Evolutionary conservation across 352 stramenopile genomes (phyloP).

Genomic region (Peronospora destructor): DNA sequence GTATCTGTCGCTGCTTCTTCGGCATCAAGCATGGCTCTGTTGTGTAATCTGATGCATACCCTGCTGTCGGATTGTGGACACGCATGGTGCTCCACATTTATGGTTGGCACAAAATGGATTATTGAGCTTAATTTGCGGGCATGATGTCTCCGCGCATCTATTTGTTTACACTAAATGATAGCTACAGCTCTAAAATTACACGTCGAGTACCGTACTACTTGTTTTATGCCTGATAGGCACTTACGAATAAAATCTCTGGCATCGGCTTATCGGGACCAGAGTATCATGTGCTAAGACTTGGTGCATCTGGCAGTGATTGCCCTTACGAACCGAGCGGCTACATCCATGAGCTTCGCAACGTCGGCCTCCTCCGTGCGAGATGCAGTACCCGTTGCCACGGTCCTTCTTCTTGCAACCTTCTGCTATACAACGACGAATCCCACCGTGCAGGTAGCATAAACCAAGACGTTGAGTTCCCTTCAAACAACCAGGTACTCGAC

Average conservation of each 20-base stretch:
- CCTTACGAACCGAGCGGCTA: constrained; percentile 60
- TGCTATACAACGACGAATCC: constrained; percentile 62
- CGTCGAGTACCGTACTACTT: too few species aligned
- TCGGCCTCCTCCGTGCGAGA: constrained; percentile 67
- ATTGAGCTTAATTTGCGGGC: too few species aligned
- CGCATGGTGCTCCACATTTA: too few species aligned
- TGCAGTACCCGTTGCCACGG: constrained; percentile 75
- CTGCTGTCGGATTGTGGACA: too few species aligned
- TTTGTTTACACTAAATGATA: too few species aligned
- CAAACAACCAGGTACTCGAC: constrained; percentile 49
- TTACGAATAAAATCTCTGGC: constrained; percentile 18
- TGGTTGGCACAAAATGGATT: too few species aligned
- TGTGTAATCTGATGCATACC: too few species aligned
- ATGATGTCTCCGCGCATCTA: too few species aligned
- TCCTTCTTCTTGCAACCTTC: constrained; percentile 80
- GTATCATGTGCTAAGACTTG: constrained; percentile 29
- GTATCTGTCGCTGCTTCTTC: too few species aligned
- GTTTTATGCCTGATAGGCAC: background rate
- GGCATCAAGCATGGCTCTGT: too few species aligned
- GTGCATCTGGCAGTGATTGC: constrained; percentile 71
- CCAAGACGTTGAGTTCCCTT: constrained; percentile 75
- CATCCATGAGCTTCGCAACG: constrained; percentile 56
- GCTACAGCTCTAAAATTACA: too few species aligned
- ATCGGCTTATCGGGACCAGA: constrained; percentile 41
- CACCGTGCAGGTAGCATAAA: constrained; percentile 75